Evolutionary conservation across 2,329 filamentous ascomycete genomes (phyloP).

Genomic region (Sphaerulina musiva): DNA sequence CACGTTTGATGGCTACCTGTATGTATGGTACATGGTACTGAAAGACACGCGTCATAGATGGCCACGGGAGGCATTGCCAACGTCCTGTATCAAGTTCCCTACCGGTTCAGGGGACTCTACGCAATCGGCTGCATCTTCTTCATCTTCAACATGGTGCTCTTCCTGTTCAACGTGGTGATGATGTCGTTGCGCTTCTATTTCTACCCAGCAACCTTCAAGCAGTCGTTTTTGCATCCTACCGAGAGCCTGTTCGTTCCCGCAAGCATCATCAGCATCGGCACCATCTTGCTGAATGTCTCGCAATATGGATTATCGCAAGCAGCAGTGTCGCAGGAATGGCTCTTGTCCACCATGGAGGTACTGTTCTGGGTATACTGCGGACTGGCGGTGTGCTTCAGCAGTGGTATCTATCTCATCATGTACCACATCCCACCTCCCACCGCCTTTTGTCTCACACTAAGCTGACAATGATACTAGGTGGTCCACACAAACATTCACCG

Average conservation of each 20-base stretch:
- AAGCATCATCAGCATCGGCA: slow-evolving; percentile 59
- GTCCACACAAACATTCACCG: slow-evolving; percentile 61
- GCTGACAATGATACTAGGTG: slow-evolving; percentile 40
- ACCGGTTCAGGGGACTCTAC: slow-evolving; percentile 42
- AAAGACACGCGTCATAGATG: slow-evolving; percentile 54
- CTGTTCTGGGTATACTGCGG: slow-evolving; percentile 70
- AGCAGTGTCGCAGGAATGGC: slow-evolving; percentile 50
- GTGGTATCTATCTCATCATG: slow-evolving; percentile 67
- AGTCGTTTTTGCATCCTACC: slow-evolving; percentile 67
- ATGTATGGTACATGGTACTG: background rate
- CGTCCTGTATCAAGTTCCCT: slow-evolving; percentile 47
- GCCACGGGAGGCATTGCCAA: slow-evolving; percentile 50
- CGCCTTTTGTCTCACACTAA: background rate
- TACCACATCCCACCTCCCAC: slow-evolving; percentile 44
- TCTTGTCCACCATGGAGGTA: slow-evolving; percentile 52
- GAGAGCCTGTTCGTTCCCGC: slow-evolving; percentile 73
- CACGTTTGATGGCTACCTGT: too few relatives aligned
- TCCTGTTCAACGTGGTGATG: slow-evolving; percentile 63
- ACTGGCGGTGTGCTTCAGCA: slow-evolving; percentile 60
- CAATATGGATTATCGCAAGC: slow-evolving; percentile 56
- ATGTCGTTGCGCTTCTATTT: slow-evolving; percentile 63
- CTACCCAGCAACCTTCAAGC: slow-evolving; percentile 62
- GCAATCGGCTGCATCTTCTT: slow-evolving; percentile 45
- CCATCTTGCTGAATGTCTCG: slow-evolving; percentile 59
- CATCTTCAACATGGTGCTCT: slow-evolving; percentile 50